These are phyloP conservation scores for Groenewaldozyma auringiensis DNA, from an alignment of 1,139 yeast species.

Conservation along the genomic window DNA sequence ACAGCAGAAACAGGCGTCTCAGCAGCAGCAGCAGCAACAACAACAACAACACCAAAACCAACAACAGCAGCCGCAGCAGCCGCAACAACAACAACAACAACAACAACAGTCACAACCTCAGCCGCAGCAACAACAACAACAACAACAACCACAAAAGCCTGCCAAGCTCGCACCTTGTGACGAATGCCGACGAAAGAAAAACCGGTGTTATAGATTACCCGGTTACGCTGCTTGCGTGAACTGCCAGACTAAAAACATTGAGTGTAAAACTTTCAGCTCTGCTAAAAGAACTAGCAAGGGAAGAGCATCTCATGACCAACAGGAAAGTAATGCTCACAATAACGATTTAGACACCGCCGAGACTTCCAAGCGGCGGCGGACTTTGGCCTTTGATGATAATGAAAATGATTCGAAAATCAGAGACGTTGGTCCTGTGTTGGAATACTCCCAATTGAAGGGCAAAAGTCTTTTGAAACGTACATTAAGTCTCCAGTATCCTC, in stretches of 20 bases:
- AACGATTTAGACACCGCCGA: not conserved
- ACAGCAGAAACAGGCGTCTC: no score
- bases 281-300: not conserved
- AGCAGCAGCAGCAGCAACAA: no score
- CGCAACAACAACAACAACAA: no score
- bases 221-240: not conserved
- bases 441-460: constrained; percentile 33
- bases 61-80: no score
- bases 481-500: constrained; percentile 33
- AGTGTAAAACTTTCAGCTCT: not conserved
- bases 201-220: constrained; percentile 8
- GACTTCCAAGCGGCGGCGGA: not conserved
- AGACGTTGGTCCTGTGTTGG: constrained; percentile 27
- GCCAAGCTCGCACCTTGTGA: constrained; percentile 24
- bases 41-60: no score
- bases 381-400: constrained; percentile 1
- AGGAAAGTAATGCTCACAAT: not conserved
- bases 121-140: no score
- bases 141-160: no score
- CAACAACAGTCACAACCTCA: no score
- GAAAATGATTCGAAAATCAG: constrained; percentile 9
- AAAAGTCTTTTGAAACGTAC: constrained; percentile 34
- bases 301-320: not conserved
- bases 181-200: constrained; percentile 19
- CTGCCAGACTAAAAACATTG: constrained; percentile 1